Base-by-base conservation (phyloP, 768 basidiomycete species). In the Lactifluus echinatus region DNA sequence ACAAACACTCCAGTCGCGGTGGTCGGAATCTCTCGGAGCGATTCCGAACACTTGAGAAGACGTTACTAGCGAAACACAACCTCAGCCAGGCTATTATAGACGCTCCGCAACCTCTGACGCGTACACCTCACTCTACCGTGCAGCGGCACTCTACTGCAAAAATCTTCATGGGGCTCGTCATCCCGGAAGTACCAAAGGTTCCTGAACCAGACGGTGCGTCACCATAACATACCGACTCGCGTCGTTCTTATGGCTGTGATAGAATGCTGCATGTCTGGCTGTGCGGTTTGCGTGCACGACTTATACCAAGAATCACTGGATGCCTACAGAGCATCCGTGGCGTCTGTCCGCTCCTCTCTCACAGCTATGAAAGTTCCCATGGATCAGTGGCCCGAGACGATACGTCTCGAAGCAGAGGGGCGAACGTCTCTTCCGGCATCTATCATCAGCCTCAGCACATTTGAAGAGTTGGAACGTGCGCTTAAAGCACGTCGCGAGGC, bases 211-310 rank as follows among this genome's bases (percentile, higher is more conserved):
- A 90, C 66, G 87, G 87, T 85, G 60, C 24, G 78, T 68, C 12
- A n/a, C 24, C n/a, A n/a, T n/a, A n/a, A 14, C 50, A 7, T 21
- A 23, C 48, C 55, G 17, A 34, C n/a, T 23, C 37, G 37, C 37
- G 21, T 39, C 40, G 17, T 51, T 14, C 19, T 26, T 14, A 48
- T 15, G 40, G 37, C n/a, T 19, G 4, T 10, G 62, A 4, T 36
- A 93, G 92, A 93, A 70, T 93, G 92, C 69, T 95, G 92, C 74
- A 94, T 94, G 92, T 92, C 90, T 2, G 89, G 89, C 29, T 95
- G 93, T 66, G 88, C 91, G 0, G 71, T 93, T n/a, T 94, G 93
- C 68, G 87, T 94, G 8, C 89, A 94, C 70, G 90, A 92, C 64
- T 69, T 93, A 24, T 91, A 93, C 70, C 83, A 88, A 59, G 89